Conservation (phyloP, 108 stramenopile genomes). For the Cylindrotheca closterium region DNA sequence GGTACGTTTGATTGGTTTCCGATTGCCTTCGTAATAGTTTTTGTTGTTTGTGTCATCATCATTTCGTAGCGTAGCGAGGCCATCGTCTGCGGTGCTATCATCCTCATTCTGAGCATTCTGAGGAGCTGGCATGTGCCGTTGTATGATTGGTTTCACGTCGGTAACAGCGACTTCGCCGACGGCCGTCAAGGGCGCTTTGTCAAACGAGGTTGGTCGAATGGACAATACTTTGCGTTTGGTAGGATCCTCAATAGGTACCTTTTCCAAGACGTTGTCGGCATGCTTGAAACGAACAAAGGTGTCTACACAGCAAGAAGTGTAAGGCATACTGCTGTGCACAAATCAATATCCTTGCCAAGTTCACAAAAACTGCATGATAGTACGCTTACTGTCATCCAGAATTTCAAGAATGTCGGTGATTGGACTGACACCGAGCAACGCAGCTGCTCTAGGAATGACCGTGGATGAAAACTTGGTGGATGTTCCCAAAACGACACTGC, state of each 20-base stretch:
- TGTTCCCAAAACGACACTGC: slow-evolving; percentile 77
- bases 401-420: slow-evolving; percentile 93
- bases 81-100: too few relatives aligned
- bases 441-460: slow-evolving; percentile 92
- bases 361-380: background rate
- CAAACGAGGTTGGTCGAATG: slow-evolving; percentile 94
- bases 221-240: slow-evolving; percentile 77
- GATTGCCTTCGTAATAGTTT: too few relatives aligned
- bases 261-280: slow-evolving; percentile 98
- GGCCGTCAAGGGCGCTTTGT: slow-evolving; percentile 85
- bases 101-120: too few relatives aligned
- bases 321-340: too few relatives aligned
- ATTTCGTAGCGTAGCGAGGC: too few relatives aligned
- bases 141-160: too few relatives aligned
- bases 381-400: slow-evolving; percentile 69
- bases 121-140: too few relatives aligned
- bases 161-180: slow-evolving; percentile 41
- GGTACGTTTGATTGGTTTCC: too few relatives aligned
- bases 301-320: slow-evolving; percentile 51
- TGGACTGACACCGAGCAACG: slow-evolving; percentile 84
- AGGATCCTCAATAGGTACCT: slow-evolving; percentile 75
- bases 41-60: too few relatives aligned
- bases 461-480: slow-evolving; percentile 92
- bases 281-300: slow-evolving; percentile 97
- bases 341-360: too few relatives aligned